Evolutionary conservation across 345 rosid genomes (phyloP), one percentile per base, ranked within the genome.

Genomic region (Arabidopsis suecica): DNA sequence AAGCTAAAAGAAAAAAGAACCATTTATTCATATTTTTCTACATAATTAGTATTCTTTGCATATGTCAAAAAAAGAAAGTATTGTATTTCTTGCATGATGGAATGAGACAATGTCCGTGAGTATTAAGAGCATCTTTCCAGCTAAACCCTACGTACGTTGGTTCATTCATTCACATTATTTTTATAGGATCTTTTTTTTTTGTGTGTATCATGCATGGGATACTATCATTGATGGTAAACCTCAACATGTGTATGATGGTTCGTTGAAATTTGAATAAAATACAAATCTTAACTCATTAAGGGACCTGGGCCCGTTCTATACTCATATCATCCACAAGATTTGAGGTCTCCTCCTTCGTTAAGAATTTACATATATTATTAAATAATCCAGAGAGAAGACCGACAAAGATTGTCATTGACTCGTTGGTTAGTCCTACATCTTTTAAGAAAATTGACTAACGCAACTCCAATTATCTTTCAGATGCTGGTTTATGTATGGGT

Each of bases 341-440:
- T 7, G 25, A 65, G 7, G 20, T 33, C 37, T 64, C 44, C 25
- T 53, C 44, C 25, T 53, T 54, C 42, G 13, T 33, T 63, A 20
- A 20, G n/a, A 38, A 34, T 57, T 33, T 7, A 2, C 4, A 33
- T 8, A 33, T 8, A 34, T n/a, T 60, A 34, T 22, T 54, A 13
- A 42, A 62, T 30, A 42, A 62, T 30, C 4, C 4, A 42, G 20
- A 41, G 51, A 53, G 64, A 22, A 55, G 70, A 55, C 77, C 48
- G 71, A 73, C 77, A 73, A 44, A 64, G 63, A 73, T 73, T 73
- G 49, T 64, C 45, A 54, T 55, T 61, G 71, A 64, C 64, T 64
- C 65, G 16, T 23, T 42, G 2, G 20, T 33, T 34, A 34, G 7
- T 34, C 32, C 32, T 28, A 6, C 37, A 34, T 34, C 37, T 34